These are phyloP conservation scores for Wickerhamiella alocasiicola DNA, from an alignment of 805 yeast genomes.

Conservation along the genomic window DNA sequence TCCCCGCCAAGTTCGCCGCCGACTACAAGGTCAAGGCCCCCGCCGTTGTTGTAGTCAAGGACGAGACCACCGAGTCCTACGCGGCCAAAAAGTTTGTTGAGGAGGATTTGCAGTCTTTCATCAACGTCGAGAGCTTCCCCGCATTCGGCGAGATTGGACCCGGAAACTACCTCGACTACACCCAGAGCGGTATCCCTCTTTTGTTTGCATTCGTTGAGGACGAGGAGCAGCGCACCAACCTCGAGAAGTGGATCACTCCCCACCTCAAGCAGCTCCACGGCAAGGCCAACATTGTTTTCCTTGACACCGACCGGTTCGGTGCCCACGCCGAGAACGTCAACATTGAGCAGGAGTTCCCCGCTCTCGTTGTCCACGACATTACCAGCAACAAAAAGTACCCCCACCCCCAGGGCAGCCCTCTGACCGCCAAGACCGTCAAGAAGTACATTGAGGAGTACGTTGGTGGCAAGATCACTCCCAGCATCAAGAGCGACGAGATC, in stretches of 20 bases:
- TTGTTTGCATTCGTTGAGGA: constrained; percentile 77
- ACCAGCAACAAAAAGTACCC: constrained; percentile 63
- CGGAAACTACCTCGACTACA: constrained; percentile 61
- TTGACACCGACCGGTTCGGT: constrained; percentile 70
- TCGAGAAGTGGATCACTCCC: constrained; percentile 39
- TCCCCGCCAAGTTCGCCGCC: constrained; percentile 31
- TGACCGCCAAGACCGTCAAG: constrained; percentile 43
- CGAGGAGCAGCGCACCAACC: constrained; percentile 50
- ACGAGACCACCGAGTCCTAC: constrained; percentile 24
- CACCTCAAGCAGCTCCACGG: constrained; percentile 71
- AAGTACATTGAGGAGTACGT: constrained; percentile 51
- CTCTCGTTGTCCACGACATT: constrained; percentile 75
- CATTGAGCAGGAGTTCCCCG: constrained; percentile 71
- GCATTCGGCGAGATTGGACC: constrained; percentile 80
- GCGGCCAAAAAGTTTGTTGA: constrained; percentile 25
- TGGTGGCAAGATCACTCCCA: constrained; percentile 56
- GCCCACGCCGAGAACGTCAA: constrained; percentile 77
- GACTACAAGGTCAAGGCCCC: constrained; percentile 33
- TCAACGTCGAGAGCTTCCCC: constrained; percentile 59
- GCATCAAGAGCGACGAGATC: constrained; percentile 71
- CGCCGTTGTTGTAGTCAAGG: constrained; percentile 36
- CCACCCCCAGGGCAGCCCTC: constrained; percentile 43
- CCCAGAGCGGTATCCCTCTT: constrained; percentile 60
- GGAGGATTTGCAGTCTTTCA: constrained; percentile 35
- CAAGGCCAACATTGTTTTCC: constrained; percentile 71